These are phyloP conservation scores for Tillandsia fasciculata DNA, from an alignment of 176 grass and related monocot species.

Conservation along the genomic window DNA sequence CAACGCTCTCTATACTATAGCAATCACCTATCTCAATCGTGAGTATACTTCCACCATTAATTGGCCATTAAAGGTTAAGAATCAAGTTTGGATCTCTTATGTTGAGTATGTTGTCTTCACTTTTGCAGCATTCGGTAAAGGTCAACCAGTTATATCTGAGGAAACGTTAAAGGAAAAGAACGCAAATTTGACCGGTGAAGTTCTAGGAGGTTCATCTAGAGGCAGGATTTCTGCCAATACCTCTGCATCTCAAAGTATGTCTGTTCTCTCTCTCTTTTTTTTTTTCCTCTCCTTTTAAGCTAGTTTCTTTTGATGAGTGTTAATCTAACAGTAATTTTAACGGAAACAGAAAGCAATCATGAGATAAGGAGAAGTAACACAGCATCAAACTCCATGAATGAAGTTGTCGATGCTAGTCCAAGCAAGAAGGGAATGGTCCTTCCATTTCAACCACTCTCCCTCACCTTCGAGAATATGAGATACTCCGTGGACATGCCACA, in stretches of 20 bases:
- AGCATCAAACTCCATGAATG: conserved; percentile 10
- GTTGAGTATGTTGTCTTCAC: not conserved
- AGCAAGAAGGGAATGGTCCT: conserved; percentile 77
- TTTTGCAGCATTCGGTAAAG: conserved; percentile 64
- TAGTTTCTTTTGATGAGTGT: not conserved
- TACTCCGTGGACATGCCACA: conserved; percentile 96
- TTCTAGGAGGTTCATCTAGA: conserved; percentile 26
- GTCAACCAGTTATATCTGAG: conserved; percentile 57
- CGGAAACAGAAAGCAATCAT: not conserved
- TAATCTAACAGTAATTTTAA: not conserved
- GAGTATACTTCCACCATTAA: conserved; percentile 1
- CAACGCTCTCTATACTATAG: conserved; percentile 64
- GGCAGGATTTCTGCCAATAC: conserved; percentile 17
- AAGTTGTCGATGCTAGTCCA: not conserved
- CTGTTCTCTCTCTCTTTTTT: not conserved
- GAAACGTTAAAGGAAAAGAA: conserved; percentile 62
- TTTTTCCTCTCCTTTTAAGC: not conserved
- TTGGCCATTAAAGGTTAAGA: not conserved
- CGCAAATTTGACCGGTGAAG: conserved; percentile 47
- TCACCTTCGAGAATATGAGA: conserved; percentile 63
- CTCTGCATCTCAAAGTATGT: conserved; percentile 4
- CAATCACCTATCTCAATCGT: conserved; percentile 63
- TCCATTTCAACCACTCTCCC: conserved; percentile 72
- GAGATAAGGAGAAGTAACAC: conserved; percentile 8
- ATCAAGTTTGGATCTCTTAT: not conserved